phyloP scores from a whole-genome alignment of 768 basidiomycete species.

The Lactarius indigo region DNA sequence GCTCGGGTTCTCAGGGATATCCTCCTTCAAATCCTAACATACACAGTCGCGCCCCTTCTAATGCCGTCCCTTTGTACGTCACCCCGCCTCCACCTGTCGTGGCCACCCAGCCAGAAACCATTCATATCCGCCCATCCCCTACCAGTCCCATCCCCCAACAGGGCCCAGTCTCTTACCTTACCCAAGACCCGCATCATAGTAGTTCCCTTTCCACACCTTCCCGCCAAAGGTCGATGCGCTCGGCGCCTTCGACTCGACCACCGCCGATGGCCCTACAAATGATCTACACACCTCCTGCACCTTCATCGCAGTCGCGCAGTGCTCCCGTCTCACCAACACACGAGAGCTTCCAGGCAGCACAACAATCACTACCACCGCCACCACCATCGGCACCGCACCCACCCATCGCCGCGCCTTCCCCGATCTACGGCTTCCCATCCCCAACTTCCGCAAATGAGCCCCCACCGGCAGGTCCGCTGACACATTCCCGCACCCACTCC shows the following conservation, averaged over 20 bases:
- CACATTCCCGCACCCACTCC: constrained; percentile 6
- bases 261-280: constrained; percentile 17
- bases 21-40: constrained; percentile 25
- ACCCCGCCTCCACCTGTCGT: constrained; percentile 12
- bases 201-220: neutral
- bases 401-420: constrained; percentile 13
- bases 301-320: constrained; percentile 14
- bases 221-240: constrained; percentile 20
- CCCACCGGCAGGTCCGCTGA: constrained; percentile 8
- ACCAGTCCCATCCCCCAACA: neutral
- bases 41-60: constrained; percentile 15
- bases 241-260: constrained; percentile 11
- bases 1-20: constrained; percentile 18
- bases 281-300: constrained; percentile 23
- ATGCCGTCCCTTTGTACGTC: constrained; percentile 18
- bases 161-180: constrained; percentile 3
- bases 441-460: constrained; percentile 5
- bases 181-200: constrained; percentile 1
- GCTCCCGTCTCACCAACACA: constrained; percentile 15
- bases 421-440: constrained; percentile 18
- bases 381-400: neutral
- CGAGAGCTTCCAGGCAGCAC: constrained; percentile 1
- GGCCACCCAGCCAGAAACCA: constrained; percentile 22
- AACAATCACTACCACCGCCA: constrained; percentile 3
- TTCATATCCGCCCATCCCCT: constrained; percentile 24